Evolutionary conservation across 192 early-diverging fungal species (phyloP).

Genomic region (Piromyces finnis): DNA sequence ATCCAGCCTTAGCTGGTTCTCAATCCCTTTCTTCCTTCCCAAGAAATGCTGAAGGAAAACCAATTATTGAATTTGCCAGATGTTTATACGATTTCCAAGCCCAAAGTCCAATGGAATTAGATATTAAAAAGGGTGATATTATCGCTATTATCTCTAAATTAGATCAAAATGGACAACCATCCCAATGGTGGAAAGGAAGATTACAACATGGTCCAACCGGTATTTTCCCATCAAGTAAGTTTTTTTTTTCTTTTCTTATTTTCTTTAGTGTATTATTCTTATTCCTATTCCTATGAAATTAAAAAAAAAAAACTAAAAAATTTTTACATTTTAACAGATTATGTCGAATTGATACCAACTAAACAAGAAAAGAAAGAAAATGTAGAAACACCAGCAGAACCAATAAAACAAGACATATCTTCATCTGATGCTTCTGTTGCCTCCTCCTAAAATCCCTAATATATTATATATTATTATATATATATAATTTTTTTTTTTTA

Average conservation of each 20-base stretch:
- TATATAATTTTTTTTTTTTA: too few species aligned
- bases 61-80: constrained; percentile 66
- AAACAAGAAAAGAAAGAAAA: not conserved
- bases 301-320: too few species aligned
- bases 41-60: constrained; percentile 8
- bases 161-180: constrained; percentile 53
- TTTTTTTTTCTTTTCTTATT: too few species aligned
- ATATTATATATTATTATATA: too few species aligned
- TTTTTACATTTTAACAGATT: too few species aligned
- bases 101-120: constrained; percentile 61
- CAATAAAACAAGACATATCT: not conserved
- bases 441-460: not conserved
- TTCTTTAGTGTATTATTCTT: too few species aligned
- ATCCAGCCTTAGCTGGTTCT: not conserved
- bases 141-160: constrained; percentile 73
- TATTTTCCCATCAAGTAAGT: constrained; percentile 45
- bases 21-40: not conserved
- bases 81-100: constrained; percentile 67
- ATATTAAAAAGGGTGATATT: constrained; percentile 68
- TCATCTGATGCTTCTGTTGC: not conserved
- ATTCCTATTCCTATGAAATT: too few species aligned
- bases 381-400: not conserved
- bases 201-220: constrained; percentile 66
- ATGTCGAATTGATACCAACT: not conserved
- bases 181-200: constrained; percentile 84